phyloP scores from a whole-genome alignment of 352 stramenopile genomes.

The Phytophthora citricola region DNA sequence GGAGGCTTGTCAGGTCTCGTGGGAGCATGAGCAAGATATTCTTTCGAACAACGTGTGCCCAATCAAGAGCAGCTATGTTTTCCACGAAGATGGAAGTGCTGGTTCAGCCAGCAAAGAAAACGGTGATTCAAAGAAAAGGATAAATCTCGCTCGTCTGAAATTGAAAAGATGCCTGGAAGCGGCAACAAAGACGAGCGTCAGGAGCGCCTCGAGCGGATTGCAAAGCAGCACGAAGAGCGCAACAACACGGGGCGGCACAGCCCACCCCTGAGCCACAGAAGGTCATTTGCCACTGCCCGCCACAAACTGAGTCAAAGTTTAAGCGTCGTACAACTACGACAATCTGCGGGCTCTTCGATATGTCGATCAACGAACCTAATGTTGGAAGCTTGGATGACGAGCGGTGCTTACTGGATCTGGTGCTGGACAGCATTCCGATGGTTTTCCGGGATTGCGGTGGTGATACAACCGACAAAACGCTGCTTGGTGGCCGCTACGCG shows the following conservation, averaged over 20 bases:
- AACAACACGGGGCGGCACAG: slow-evolving; percentile 51
- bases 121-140: slow-evolving; percentile 67
- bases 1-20: slow-evolving; percentile 63
- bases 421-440: slow-evolving; percentile 88
- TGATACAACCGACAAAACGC: slow-evolving; percentile 87
- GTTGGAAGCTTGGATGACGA: slow-evolving; percentile 84
- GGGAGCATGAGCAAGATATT: slow-evolving; percentile 65
- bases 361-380: slow-evolving; percentile 74
- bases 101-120: slow-evolving; percentile 19
- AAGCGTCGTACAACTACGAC: slow-evolving; percentile 44
- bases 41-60: slow-evolving; percentile 73
- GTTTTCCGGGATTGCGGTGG: slow-evolving; percentile 86
- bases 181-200: slow-evolving; percentile 74
- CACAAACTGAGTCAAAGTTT: slow-evolving; percentile 43
- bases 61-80: slow-evolving; percentile 76
- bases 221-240: slow-evolving; percentile 70
- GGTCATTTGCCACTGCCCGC: slow-evolving; percentile 34
- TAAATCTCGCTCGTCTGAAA: slow-evolving; percentile 42
- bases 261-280: slow-evolving; percentile 33
- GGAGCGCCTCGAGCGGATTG: slow-evolving; percentile 71
- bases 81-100: slow-evolving; percentile 60
- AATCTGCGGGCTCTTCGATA: slow-evolving; percentile 82
- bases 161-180: slow-evolving; percentile 75
- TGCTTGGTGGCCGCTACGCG: slow-evolving; percentile 80
- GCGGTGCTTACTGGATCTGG: slow-evolving; percentile 75